Evolutionary conservation across 2,329 filamentous ascomycete genomes (phyloP).

Genomic region (Fusarium lateritium): DNA sequence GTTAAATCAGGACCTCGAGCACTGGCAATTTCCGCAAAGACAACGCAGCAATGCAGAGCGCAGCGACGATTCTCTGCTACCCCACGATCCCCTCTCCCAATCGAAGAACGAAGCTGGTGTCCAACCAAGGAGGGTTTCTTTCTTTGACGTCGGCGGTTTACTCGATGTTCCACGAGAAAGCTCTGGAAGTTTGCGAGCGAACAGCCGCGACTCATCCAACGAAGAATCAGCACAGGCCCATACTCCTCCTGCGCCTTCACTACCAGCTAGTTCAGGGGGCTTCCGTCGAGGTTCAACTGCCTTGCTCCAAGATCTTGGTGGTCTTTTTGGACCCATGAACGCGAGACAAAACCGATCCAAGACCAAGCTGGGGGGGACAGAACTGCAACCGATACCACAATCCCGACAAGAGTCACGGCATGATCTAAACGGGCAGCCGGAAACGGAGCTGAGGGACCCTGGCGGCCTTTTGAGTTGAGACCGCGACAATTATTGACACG

Average conservation of each 20-base stretch:
- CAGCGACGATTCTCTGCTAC: constrained; percentile 63
- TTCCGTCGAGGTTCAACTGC: constrained; percentile 69
- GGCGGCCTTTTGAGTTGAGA: constrained; percentile 58
- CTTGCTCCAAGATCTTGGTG: constrained; percentile 71
- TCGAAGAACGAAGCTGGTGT: constrained; percentile 40
- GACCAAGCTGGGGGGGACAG: constrained; percentile 56
- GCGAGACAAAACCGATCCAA: constrained; percentile 52
- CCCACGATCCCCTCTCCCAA: constrained; percentile 54
- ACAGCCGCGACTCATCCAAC: constrained; percentile 60
- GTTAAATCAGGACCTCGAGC: constrained; percentile 56
- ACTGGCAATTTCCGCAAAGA: constrained; percentile 65
- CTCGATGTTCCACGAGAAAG: constrained; percentile 65
- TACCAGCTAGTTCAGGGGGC: constrained; percentile 62
- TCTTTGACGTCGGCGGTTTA: constrained; percentile 88
- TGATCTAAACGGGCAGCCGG: constrained; percentile 51
- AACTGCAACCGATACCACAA: constrained; percentile 64
- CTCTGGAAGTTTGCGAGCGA: constrained; percentile 55
- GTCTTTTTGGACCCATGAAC: constrained; percentile 63
- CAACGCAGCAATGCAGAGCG: constrained; percentile 56
- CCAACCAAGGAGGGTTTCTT: constrained; percentile 70
- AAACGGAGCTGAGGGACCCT: constrained; percentile 56
- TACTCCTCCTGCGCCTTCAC: constrained; percentile 58
- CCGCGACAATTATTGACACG: background rate
- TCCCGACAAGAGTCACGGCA: constrained; percentile 55
- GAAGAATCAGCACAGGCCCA: constrained; percentile 57